phyloP scores from a whole-genome alignment of 2,329 filamentous ascomycete species.

The Alternaria arbusti region DNA sequence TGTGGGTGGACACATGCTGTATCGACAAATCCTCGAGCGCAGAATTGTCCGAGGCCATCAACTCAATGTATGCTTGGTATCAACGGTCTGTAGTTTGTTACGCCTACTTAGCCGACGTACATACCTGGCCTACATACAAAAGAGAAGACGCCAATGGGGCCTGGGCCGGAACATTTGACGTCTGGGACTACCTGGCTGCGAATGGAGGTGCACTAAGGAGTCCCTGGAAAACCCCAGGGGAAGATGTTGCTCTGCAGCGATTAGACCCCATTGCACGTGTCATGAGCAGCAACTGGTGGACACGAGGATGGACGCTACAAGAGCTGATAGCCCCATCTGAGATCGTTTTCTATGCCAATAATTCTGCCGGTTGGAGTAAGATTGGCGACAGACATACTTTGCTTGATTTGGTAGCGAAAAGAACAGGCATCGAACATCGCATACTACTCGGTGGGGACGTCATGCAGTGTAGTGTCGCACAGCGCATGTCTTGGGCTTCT shows the following conservation, averaged over 20 bases:
- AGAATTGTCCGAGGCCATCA: neutral
- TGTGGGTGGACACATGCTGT: neutral
- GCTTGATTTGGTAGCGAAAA: neutral
- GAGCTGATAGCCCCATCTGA: neutral
- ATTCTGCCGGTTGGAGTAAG: accelerated
- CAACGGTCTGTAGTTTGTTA: neutral
- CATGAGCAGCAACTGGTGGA: neutral
- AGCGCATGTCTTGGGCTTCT: neutral
- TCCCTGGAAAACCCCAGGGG: too few species aligned
- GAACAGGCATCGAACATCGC: accelerated
- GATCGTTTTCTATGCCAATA: neutral
- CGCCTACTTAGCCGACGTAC: neutral
- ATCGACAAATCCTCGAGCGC: neutral
- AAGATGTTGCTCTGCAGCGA: neutral
- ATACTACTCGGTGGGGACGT: neutral
- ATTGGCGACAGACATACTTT: neutral
- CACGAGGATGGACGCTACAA: neutral
- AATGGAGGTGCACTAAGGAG: too few species aligned
- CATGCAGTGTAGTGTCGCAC: neutral
- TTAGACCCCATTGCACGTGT: neutral
- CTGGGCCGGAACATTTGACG: neutral
- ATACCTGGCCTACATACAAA: neutral
- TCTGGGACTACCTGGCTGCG: too few species aligned
- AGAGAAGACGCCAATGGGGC: neutral
- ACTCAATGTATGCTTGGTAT: neutral